Evolutionary conservation across 345 rosid species (phyloP).

Genomic region (Arabidopsis arenosa): DNA sequence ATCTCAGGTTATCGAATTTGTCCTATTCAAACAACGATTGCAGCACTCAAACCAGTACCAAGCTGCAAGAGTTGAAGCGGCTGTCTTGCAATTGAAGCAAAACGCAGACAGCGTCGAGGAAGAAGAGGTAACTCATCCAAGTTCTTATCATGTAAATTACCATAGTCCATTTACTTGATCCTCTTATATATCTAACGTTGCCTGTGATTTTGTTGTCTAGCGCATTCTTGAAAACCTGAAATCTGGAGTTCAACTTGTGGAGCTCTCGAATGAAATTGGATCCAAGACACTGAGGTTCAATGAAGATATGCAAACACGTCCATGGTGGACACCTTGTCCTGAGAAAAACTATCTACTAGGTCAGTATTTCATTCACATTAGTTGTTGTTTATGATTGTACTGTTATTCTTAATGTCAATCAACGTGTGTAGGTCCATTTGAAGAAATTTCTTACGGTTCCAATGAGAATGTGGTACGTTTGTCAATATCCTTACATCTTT

Average conservation of each 20-base stretch:
- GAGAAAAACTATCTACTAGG: constrained; percentile 87
- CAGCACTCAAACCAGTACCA: constrained; percentile 84
- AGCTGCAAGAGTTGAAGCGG: constrained; percentile 71
- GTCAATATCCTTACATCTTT: background rate
- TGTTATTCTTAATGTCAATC: constrained; percentile 24
- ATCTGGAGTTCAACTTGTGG: constrained; percentile 66
- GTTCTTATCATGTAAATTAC: constrained; percentile 12
- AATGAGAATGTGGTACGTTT: constrained; percentile 65
- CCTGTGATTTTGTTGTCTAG: constrained; percentile 50
- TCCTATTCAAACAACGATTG: constrained; percentile 86
- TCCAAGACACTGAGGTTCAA: constrained; percentile 71
- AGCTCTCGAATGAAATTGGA: constrained; percentile 81
- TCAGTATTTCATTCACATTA: constrained; percentile 37
- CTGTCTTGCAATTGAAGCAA: constrained; percentile 81
- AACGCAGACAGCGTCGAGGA: constrained; percentile 72
- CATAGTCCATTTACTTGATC: background rate
- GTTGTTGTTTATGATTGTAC: constrained; percentile 1
- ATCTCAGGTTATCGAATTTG: constrained; percentile 92
- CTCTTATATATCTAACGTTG: constrained; percentile 15
- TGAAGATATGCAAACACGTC: constrained; percentile 89
- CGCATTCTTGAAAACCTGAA: constrained; percentile 74
- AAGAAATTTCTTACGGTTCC: constrained; percentile 71
- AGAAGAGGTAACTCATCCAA: constrained; percentile 63
- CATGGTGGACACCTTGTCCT: constrained; percentile 96
- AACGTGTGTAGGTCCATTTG: constrained; percentile 76